Evolutionary conservation across 1,284 basidiomycete genomes (phyloP).

Genomic region (Cutaneotrichosporon mucoides): DNA sequence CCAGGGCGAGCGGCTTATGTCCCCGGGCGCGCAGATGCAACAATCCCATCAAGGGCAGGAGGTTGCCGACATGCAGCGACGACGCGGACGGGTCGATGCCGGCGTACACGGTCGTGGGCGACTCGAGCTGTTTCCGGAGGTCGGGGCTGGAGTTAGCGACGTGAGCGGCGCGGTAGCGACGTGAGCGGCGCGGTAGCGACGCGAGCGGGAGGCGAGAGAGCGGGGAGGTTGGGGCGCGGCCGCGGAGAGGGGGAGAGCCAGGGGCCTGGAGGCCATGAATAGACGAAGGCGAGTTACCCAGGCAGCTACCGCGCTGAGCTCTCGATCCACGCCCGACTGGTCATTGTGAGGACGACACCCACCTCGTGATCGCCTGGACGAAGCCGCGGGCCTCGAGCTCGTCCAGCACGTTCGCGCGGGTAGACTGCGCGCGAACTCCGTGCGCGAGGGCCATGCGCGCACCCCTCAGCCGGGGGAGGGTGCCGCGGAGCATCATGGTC

Average conservation of each 20-base stretch:
- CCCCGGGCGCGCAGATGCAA: conserved; percentile 81
- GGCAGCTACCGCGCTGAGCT: no score
- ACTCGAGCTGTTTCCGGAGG: conserved; percentile 34
- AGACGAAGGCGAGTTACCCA: no score
- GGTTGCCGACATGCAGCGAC: conserved; percentile 88
- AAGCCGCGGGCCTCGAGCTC: conserved; percentile 51
- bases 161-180: no score
- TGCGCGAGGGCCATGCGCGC: background rate
- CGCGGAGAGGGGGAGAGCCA: no score
- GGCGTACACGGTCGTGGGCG: conserved; percentile 64
- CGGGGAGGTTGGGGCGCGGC: no score
- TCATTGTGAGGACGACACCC: conserved; percentile 3
- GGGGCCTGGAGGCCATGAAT: no score
- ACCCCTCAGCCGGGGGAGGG: background rate
- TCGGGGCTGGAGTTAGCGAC: conserved; percentile 25
- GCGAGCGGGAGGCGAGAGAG: no score
- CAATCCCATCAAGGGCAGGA: conserved; percentile 79
- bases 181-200: no score
- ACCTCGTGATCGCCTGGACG: conserved; percentile 51
- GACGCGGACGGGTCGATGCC: conserved; percentile 90
- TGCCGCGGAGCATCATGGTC: background rate
- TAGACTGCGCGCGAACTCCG: background rate
- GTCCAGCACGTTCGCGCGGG: conserved; percentile 30
- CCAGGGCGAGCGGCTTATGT: conserved; percentile 77
- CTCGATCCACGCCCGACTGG: no score